phyloP scores from a whole-genome alignment of 129 eudicot species.

The Logfia minima region DNA sequence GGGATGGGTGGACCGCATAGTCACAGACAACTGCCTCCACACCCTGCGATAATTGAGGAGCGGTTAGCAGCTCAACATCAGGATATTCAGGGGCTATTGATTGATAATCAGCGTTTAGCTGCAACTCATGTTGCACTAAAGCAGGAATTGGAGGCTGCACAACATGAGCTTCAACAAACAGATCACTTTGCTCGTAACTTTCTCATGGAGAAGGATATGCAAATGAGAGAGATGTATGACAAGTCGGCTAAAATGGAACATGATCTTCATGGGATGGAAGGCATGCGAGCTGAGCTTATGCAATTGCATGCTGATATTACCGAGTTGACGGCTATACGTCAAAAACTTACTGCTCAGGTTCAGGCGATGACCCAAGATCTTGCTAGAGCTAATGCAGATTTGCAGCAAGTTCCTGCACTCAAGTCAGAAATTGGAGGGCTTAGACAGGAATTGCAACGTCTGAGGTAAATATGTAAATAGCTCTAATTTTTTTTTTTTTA shows the following conservation, averaged over 20 bases:
- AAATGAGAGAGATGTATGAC: slow-evolving; percentile 82
- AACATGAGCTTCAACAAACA: slow-evolving; percentile 67
- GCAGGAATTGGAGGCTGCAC: slow-evolving; percentile 83
- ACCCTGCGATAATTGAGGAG: slow-evolving; percentile 81
- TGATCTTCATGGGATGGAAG: slow-evolving; percentile 73
- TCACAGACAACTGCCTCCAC: slow-evolving; percentile 78
- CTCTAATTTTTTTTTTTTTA: not conserved
- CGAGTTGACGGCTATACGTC: slow-evolving; percentile 68
- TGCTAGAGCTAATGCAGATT: slow-evolving; percentile 61
- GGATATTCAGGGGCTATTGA: slow-evolving; percentile 72
- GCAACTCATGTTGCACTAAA: slow-evolving; percentile 95
- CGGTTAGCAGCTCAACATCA: slow-evolving; percentile 72
- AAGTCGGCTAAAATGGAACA: slow-evolving; percentile 82
- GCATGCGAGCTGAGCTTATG: slow-evolving; percentile 78
- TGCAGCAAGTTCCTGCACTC: slow-evolving; percentile 77
- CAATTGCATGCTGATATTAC: slow-evolving; percentile 60
- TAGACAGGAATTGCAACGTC: slow-evolving; percentile 70
- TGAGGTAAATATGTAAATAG: slow-evolving; percentile 45
- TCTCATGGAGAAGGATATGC: slow-evolving; percentile 69
- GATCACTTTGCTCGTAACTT: slow-evolving; percentile 63
- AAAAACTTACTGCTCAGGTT: slow-evolving; percentile 68
- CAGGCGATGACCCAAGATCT: slow-evolving; percentile 87
- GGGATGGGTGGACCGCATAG: slow-evolving; percentile 38
- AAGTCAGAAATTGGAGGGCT: slow-evolving; percentile 75
- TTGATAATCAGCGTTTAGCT: slow-evolving; percentile 85